These are phyloP conservation scores for Trebouxia sp. DNA, from an alignment of 139 green algal species.

Conservation along the genomic window DNA sequence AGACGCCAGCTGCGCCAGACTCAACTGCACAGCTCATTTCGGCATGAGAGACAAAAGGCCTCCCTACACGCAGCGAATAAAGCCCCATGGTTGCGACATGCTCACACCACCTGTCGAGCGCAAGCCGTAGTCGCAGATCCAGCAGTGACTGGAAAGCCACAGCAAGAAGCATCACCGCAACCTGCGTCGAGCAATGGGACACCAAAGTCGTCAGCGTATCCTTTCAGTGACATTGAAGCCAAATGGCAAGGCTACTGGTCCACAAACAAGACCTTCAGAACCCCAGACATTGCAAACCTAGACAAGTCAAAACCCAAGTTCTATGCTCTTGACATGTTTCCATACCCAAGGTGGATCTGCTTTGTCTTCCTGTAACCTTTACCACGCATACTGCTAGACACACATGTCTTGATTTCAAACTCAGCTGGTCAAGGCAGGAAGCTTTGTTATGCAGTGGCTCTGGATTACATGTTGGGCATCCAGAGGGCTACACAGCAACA, in stretches of 20 bases:
- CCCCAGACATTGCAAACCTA: conserved; percentile 75
- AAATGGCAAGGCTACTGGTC: conserved; percentile 93
- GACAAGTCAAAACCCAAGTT: conserved; percentile 97
- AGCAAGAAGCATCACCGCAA: neutral
- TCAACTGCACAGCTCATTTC: too few species aligned
- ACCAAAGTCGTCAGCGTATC: conserved; percentile 63
- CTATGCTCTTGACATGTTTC: conserved; percentile 99
- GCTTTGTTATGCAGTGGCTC: conserved; percentile 68
- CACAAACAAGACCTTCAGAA: conserved; percentile 91
- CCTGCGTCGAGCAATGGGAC: neutral
- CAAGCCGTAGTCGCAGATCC: conserved; percentile 1
- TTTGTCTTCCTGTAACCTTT: neutral
- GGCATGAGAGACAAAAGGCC: neutral
- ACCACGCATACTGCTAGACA: too few species aligned
- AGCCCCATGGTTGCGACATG: neutral
- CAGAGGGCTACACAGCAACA: conserved; percentile 90
- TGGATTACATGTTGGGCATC: conserved; percentile 83
- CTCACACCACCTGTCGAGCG: neutral
- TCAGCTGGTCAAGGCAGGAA: too few species aligned
- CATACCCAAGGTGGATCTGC: conserved; percentile 88
- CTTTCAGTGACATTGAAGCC: conserved; percentile 85
- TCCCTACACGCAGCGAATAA: neutral
- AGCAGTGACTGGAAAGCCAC: neutral
- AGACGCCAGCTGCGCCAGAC: neutral
- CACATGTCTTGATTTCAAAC: too few species aligned